A percentile compares a stretch with the other conserved stretches of the same genome.
Evolutionary conservation across 306 rosid species (phyloP).

Genomic region (Luffa acutangula): DNA sequence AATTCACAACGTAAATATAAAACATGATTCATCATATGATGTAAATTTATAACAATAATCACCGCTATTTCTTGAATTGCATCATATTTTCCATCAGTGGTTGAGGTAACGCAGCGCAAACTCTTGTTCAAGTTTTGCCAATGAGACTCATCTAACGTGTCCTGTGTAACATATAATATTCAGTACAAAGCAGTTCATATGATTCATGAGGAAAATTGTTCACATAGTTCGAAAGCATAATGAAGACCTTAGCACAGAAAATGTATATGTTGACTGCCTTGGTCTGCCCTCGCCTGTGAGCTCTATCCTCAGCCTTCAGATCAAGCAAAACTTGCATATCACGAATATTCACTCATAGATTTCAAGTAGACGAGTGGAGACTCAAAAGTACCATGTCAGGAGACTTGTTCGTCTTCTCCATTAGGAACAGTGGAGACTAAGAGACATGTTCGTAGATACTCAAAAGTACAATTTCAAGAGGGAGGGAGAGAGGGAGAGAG

Average conservation of each 20-base stretch:
- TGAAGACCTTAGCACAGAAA: slow-evolving; percentile 78
- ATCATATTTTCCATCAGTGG: slow-evolving; percentile 82
- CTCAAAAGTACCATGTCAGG: background rate
- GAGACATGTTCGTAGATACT: background rate
- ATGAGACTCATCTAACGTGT: slow-evolving; percentile 63
- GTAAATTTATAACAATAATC: background rate
- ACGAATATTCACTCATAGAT: slow-evolving; percentile 7
- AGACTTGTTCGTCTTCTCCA: background rate
- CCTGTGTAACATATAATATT: slow-evolving; percentile 42
- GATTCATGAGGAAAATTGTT: slow-evolving; percentile 5
- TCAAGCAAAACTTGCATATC: slow-evolving; percentile 11
- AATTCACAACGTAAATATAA: background rate
- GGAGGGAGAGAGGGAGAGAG: background rate
- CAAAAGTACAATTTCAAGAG: background rate
- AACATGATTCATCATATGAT: background rate
- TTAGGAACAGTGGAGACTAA: background rate
- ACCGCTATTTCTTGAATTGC: slow-evolving; percentile 63
- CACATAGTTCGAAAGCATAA: slow-evolving; percentile 14
- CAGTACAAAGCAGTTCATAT: slow-evolving; percentile 14
- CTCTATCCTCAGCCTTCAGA: slow-evolving; percentile 95
- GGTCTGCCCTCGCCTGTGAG: slow-evolving; percentile 90
- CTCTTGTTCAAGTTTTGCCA: slow-evolving; percentile 74
- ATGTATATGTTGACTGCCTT: slow-evolving; percentile 86
- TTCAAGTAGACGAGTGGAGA: background rate
- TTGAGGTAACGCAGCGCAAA: slow-evolving; percentile 64